Evolutionary conservation across 768 basidiomycete genomes (phyloP).

Genomic region (Termitomyces titanicus): DNA sequence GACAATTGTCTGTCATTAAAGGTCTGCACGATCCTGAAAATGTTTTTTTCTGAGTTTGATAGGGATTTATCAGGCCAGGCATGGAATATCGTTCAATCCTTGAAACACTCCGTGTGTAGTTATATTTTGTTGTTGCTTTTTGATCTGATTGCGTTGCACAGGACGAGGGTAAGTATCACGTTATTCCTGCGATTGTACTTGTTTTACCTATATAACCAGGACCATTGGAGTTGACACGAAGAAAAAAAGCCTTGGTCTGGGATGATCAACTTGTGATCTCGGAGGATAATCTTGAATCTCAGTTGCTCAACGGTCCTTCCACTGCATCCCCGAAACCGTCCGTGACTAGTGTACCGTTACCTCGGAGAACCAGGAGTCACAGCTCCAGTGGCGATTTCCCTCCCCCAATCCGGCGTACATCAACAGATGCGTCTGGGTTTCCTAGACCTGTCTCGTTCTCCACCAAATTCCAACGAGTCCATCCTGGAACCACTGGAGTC

Average conservation of each 20-base stretch:
- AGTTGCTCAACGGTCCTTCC: conserved; percentile 29
- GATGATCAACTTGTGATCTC: conserved; percentile 79
- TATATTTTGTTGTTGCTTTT: neutral
- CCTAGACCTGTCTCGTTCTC: conserved; percentile 79
- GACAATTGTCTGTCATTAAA: conserved; percentile 90
- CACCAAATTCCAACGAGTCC: conserved; percentile 78
- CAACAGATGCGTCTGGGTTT: conserved; percentile 58
- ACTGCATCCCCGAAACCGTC: conserved; percentile 58
- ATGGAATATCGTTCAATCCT: conserved; percentile 84
- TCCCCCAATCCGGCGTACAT: conserved; percentile 61
- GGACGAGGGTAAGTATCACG: conserved; percentile 62
- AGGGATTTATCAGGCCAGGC: conserved; percentile 54
- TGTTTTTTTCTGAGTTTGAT: neutral
- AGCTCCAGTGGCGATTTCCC: conserved; percentile 71
- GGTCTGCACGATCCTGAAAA: conserved; percentile 27
- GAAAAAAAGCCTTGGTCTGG: conserved; percentile 79
- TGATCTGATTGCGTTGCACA: conserved; percentile 23
- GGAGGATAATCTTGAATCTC: conserved; percentile 45
- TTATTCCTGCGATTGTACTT: neutral
- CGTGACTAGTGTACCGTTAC: conserved; percentile 57
- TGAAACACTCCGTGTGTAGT: conserved; percentile 65
- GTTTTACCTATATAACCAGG: conserved; percentile 39
- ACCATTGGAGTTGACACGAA: conserved; percentile 86
- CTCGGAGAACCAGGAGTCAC: conserved; percentile 52
- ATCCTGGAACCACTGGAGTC: conserved; percentile 85